Evolutionary conservation across 1,284 basidiomycete genomes (phyloP), one percentile per base, ranked within the genome.

Genomic region (Apiotrichum siamense): DNA sequence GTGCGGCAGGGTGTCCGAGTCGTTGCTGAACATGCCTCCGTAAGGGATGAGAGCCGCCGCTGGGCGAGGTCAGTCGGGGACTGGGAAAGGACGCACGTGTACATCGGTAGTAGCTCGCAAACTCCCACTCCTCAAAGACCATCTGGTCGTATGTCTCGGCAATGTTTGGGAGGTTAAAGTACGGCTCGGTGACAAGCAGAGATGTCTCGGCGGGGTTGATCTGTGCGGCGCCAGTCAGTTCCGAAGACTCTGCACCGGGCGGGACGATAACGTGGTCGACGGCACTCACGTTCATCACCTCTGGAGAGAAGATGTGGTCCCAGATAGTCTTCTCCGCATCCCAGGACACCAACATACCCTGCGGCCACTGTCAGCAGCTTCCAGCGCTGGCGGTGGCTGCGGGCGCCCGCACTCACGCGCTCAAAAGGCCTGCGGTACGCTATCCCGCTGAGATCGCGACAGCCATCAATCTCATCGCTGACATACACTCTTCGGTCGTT

Each of bases 51-150:
- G 73, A 3, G 85, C 81, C 40, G 88, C 87, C 57, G 87, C 88
- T 93, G 60, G 1, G n/a, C n/a, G n/a, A n/a, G 24, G 37, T 29
- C 23, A 27, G 36, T 24, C n/a, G 13, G 27, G 35, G 40, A 35
- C 9, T 17, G 7, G 4, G 6, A 15, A 43, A 9, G 10, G 10
- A 78, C 85, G 70, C 73, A 92, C 89, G 84, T 46, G 88, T 83
- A 65, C 82, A 84, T 31, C 91, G 81, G 71, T 83, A 80, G 69
- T 89, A 88, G 41, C 87, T 84, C 39, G 79, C 77, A 66, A 94
- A 96, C 63, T 93, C 92, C 76, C 93, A 97, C 72, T 96, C 91
- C 66, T 97, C 93, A 64, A 96, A 96, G 0, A 94, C 77, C 67
- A 97, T 86, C 73, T 96, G 86, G 70, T 97, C 93, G 59, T 92